Percentiles rank a stretch among this genome's conserved stretches.
Evolutionary conservation across 2,329 filamentous ascomycete genomes (phyloP).

Genomic region (Xylaria sp.): DNA sequence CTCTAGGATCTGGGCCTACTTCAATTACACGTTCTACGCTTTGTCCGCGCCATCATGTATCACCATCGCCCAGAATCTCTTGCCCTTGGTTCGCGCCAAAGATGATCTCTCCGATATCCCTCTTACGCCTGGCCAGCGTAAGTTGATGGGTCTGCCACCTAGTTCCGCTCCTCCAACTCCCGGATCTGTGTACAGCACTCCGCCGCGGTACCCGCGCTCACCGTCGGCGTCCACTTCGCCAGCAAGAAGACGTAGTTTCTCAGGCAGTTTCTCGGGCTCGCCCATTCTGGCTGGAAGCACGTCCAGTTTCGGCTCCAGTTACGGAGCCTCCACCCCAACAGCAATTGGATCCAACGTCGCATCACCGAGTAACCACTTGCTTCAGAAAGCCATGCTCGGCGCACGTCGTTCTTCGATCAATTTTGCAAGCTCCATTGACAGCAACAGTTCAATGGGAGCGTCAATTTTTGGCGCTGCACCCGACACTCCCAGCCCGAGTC

Average conservation of each 20-base stretch:
- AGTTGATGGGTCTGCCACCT: slow-evolving; percentile 74
- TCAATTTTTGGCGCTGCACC: slow-evolving; percentile 50
- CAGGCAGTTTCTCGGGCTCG: slow-evolving; percentile 53
- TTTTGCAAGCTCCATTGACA: slow-evolving; percentile 50
- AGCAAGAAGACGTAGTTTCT: slow-evolving; percentile 52
- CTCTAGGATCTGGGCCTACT: slow-evolving; percentile 33
- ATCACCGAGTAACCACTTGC: slow-evolving; percentile 52
- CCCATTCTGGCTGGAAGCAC: slow-evolving; percentile 55
- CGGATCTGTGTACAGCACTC: slow-evolving; percentile 71
- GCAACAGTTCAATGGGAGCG: slow-evolving; percentile 39
- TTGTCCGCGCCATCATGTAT: slow-evolving; percentile 55
- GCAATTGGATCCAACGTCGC: slow-evolving; percentile 26
- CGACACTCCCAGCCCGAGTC: slow-evolving; percentile 63
- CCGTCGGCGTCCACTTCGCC: slow-evolving; percentile 60
- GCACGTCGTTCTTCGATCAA: slow-evolving; percentile 54
- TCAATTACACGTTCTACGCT: slow-evolving; percentile 41
- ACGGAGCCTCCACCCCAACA: slow-evolving; percentile 32
- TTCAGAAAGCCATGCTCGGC: slow-evolving; percentile 60
- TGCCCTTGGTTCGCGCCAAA: slow-evolving; percentile 64
- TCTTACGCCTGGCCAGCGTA: slow-evolving; percentile 81
- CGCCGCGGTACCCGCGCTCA: slow-evolving; percentile 78
- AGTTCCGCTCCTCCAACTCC: slow-evolving; percentile 59
- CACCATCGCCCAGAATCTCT: slow-evolving; percentile 66
- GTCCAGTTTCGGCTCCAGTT: slow-evolving; percentile 24
- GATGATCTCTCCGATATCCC: slow-evolving; percentile 86